Percentiles rank a stretch among this genome's conserved stretches.
Evolutionary conservation across 2,329 filamentous ascomycete genomes (phyloP).

Genomic region (Pseudopyricularia javanii): DNA sequence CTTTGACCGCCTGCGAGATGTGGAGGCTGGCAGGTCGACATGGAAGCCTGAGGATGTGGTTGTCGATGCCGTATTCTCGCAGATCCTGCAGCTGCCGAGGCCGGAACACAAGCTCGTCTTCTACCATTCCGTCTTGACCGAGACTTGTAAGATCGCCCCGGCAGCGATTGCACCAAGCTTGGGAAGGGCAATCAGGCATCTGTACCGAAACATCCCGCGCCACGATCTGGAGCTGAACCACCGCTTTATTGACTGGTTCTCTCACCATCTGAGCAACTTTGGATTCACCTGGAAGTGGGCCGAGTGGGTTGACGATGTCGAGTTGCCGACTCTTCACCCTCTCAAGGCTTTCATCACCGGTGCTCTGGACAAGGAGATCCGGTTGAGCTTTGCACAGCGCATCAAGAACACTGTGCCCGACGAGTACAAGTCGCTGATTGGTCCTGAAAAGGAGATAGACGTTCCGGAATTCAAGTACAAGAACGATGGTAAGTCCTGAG

Average conservation of each 20-base stretch:
- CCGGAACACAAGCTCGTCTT: slow-evolving; percentile 93
- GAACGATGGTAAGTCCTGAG: slow-evolving; percentile 47
- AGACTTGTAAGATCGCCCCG: slow-evolving; percentile 90
- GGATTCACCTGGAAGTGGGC: slow-evolving; percentile 99
- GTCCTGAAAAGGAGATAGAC: slow-evolving; percentile 83
- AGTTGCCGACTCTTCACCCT: slow-evolving; percentile 64
- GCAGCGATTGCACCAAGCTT: slow-evolving; percentile 92
- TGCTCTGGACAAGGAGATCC: slow-evolving; percentile 90
- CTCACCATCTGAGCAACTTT: slow-evolving; percentile 96
- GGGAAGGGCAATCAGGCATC: slow-evolving; percentile 80
- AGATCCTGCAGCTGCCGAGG: slow-evolving; percentile 75
- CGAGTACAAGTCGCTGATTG: slow-evolving; percentile 72
- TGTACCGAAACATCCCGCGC: slow-evolving; percentile 70
- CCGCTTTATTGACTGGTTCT: slow-evolving; percentile 94
- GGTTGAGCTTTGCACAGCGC: slow-evolving; percentile 87
- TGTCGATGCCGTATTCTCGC: slow-evolving; percentile 95
- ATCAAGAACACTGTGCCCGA: slow-evolving; percentile 88
- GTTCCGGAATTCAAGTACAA: slow-evolving; percentile 92
- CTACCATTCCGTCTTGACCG: slow-evolving; percentile 89
- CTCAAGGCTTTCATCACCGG: slow-evolving; percentile 89
- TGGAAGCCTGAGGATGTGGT: slow-evolving; percentile 98
- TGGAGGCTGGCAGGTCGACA: slow-evolving; percentile 53
- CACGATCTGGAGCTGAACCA: slow-evolving; percentile 81
- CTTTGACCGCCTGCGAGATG: slow-evolving; percentile 74
- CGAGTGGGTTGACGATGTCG: slow-evolving; percentile 85